phyloP scores from a whole-genome alignment of 2,329 filamentous ascomycete species.

The Ophiostoma australiae region DNA sequence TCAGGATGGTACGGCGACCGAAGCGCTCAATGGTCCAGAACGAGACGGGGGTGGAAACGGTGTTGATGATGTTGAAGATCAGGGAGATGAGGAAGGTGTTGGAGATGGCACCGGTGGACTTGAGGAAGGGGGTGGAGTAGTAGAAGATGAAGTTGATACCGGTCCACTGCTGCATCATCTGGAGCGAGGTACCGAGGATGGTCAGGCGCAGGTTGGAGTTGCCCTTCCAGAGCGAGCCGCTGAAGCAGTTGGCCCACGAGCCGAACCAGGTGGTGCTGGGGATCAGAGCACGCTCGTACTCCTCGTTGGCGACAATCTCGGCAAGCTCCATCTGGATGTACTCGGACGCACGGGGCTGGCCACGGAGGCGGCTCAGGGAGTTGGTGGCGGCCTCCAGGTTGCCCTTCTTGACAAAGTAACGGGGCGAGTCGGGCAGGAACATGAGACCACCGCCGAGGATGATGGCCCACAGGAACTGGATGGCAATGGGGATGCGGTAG shows the following conservation, averaged over 20 bases:
- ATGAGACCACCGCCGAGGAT: conserved; percentile 69
- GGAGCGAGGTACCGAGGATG: conserved; percentile 65
- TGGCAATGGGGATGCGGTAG: conserved; percentile 74
- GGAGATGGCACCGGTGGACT: conserved; percentile 66
- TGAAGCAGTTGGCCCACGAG: conserved; percentile 66
- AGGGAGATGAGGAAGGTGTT: conserved; percentile 80
- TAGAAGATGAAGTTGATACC: conserved; percentile 91
- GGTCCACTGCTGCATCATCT: conserved; percentile 79
- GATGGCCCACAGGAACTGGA: conserved; percentile 77
- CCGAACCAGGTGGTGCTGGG: conserved; percentile 60
- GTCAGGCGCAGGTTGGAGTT: conserved; percentile 67
- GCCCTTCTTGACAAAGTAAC: conserved; percentile 78
- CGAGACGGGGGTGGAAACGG: conserved; percentile 76
- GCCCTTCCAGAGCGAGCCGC: conserved; percentile 55
- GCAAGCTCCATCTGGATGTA: conserved; percentile 74
- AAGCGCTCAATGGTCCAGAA: conserved; percentile 81
- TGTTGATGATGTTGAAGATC: conserved; percentile 84
- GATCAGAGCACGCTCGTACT: conserved; percentile 70
- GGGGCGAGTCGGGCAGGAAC: conserved; percentile 77
- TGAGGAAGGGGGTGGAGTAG: conserved; percentile 79
- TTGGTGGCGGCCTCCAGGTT: conserved; percentile 59
- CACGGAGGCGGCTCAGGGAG: conserved; percentile 64
- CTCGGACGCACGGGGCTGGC: conserved; percentile 65
- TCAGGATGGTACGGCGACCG: conserved; percentile 73
- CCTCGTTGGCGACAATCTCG: conserved; percentile 84